phyloP scores from a whole-genome alignment of 805 yeast species.

The Starmera amethionina region DNA sequence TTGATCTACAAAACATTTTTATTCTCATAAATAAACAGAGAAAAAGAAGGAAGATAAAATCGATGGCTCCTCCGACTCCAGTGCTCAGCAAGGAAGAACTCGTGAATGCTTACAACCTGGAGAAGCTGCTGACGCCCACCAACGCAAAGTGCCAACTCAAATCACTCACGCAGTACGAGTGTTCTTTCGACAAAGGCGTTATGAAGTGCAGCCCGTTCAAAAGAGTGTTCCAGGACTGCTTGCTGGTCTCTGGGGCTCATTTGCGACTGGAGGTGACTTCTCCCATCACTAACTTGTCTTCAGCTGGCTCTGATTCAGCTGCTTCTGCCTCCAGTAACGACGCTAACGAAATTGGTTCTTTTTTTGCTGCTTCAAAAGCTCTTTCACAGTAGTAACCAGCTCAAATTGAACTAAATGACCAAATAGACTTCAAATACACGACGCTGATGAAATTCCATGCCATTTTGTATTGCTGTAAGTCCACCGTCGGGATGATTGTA shows the following conservation, averaged over 20 bases:
- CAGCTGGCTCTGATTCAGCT: too few species aligned
- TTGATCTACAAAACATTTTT: too few species aligned
- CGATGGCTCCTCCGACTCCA: constrained; percentile 44
- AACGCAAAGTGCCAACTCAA: constrained; percentile 22
- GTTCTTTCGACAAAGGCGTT: constrained; percentile 33
- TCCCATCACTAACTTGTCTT: too few species aligned
- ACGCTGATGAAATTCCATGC: not conserved
- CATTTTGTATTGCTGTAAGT: too few species aligned
- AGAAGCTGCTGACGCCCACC: constrained; percentile 1
- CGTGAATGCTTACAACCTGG: constrained; percentile 13
- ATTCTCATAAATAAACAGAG: not conserved
- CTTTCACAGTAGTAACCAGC: too few species aligned
- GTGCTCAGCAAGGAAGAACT: constrained; percentile 30
- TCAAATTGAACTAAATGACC: too few species aligned
- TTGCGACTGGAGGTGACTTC: not conserved
- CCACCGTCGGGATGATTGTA: too few species aligned
- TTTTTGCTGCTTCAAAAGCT: too few species aligned
- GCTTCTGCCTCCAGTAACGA: too few species aligned
- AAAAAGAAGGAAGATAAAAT: not conserved
- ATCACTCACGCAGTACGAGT: constrained; percentile 36
- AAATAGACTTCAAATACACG: not conserved
- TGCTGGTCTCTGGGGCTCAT: constrained; percentile 13
- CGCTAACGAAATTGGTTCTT: too few species aligned
- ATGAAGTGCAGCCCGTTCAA: constrained; percentile 39
- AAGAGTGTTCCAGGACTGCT: constrained; percentile 35